Base-by-base conservation (phyloP, 768 basidiomycete species). In the Melanogaster broomeanus region DNA sequence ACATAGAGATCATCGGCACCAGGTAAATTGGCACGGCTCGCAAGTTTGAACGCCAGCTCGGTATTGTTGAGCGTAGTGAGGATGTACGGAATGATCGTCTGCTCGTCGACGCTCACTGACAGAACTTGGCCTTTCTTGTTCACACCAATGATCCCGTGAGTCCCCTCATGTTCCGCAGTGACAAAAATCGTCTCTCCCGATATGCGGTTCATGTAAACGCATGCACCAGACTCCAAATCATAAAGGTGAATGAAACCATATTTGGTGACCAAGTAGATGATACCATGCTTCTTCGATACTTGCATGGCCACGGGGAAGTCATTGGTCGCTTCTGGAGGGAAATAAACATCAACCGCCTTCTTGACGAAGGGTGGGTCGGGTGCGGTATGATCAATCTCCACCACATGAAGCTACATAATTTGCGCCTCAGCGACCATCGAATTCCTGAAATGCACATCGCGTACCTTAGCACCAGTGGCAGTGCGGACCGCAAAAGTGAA, bases 301-400 rank as follows among this genome's bases (percentile, higher is more conserved):
- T 99, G 97, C 93, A 99, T 98, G 25, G 97, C 93, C 25, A 99
- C 97, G 16, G 97, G 97, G 79, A 99, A 99, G 66, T 99, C 97
- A 67, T 95, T 98, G 45, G 87, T 88, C 6, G 97, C 97, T 69
- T 99, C 97, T 2, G 95, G 87, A 47, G 97, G 97, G 82, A 98
- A 99, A 78, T 95, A 99, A 31, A 99, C 96, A 60, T 99, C 97
- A 54, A 98, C 95, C 11, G 91, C 91, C 74, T 97, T 98, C 81
- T 99, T 99, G 30, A 82, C 81, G 77, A 97, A 99, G 7, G 88
- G 88, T 16, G 95, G 89, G 62, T 96, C 91, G 6, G 93, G 86
- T 10, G 91, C 88, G 53, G 87, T 81, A 72, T 98, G 97, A 69
- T 98, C 97, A 64, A 99, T 96, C 72, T 99, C 93, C 51, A 98